Evolutionary conservation across 108 stramenopile genomes (phyloP), one percentile per base, ranked within the genome.

Genomic region (Cyclotella kingstonii): DNA sequence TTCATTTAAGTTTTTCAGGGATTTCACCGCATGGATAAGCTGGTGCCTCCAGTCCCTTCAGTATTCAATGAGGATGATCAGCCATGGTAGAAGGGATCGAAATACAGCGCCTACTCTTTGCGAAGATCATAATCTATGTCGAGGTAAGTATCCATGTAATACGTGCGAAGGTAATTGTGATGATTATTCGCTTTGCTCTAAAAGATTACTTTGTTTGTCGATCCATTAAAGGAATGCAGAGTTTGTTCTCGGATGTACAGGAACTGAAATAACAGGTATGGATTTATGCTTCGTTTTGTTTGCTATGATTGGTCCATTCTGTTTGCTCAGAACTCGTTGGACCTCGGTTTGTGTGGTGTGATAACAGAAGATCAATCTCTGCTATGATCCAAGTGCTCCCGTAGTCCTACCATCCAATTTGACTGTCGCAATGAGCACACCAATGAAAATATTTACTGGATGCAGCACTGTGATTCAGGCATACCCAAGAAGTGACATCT

Each of bases 101-200:
- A n/a, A n/a, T n/a, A n/a, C n/a, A n/a, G n/a, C n/a, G n/a, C n/a
- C n/a, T n/a, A n/a, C n/a, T n/a, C n/a, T n/a, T n/a, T n/a, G n/a
- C n/a, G n/a, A n/a, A n/a, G n/a, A n/a, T n/a, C n/a, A n/a, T n/a
- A n/a, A n/a, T n/a, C n/a, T n/a, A 50, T 76, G 74, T 27, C 38
- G 68, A 5, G 53, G 26, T 18, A 45, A 34, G 4, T 15, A 63
- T 6, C 51, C 41, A 17, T 70, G 68, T 63, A 45, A 51, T 10
- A 45, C 33, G 21, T 76, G 74, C 41, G 62, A 76, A 45, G 68
- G 68, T 14, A 68, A 76, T 40, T 76, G 74, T 21, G 74, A 76
- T 31, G 38, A 53, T 8, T 68, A 76, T 45, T 21, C 49, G 8
- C 54, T 70, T 17, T 76, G 74, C 44, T 42, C 21, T 0, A 35